Evolutionary conservation across 345 rosid species (phyloP), one percentile per base, ranked within the genome.

Genomic region (Eucalyptus cloeziana): DNA sequence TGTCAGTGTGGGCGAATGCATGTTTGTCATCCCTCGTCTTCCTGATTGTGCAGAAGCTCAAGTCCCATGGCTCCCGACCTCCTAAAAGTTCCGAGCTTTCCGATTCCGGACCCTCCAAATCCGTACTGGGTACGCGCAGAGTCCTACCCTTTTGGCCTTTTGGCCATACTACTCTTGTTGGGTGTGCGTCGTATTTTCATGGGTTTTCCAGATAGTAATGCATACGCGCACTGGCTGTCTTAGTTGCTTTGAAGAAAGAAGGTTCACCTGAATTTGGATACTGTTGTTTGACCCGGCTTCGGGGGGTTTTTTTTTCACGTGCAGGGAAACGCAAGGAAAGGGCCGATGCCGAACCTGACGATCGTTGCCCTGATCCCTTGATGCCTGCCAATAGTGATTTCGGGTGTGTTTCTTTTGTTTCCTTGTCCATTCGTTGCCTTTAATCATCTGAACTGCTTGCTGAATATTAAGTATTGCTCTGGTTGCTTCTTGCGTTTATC

Each of bases 301-400:
- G 56, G 87, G 45, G 2, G 33, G 52, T 49, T 22, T 88, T 43
- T n/a, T 9, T 62, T 69, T 89, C 51, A 37, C 44, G 62, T 89
- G 33, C 91, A 96, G 99, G 99, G 87, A 96, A 97, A 90, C 94
- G 99, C 40, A 96, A 96, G 89, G 99, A 95, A 90, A 95, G 97
- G 91, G 81, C 93, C 7, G 94, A 91, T 88, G 90, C 89, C 13
- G 95, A 91, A 45, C 79, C 92, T 44, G 94, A 93, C 89, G 94
- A 88, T 91, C 91, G 93, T 89, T 91, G 90, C 88, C 90, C 58
- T 47, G 92, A 93, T 94, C 95, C 96, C 33, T 91, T 98, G 50
- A 86, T 54, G 87, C 99, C 99, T 3, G 91, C 91, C 44, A 94
- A 91, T 87, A 95, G 94, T 79, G 99, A 98, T 92, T 92, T 67